Evolutionary conservation across 345 rosid species (phyloP).

Genomic region (Iberis pinnata): DNA sequence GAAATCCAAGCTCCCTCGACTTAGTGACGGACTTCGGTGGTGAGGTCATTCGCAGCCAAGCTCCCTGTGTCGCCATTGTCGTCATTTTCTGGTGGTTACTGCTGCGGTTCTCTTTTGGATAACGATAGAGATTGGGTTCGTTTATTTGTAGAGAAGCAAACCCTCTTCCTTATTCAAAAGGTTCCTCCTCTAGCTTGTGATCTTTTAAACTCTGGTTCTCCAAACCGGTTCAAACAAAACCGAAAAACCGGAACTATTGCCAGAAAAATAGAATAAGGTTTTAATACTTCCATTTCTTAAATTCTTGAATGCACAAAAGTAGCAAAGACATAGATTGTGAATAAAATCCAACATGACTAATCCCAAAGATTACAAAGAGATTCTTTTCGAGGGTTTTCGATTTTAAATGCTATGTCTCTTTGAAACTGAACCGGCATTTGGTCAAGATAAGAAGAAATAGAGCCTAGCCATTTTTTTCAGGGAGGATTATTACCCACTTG

Average conservation of each 20-base stretch:
- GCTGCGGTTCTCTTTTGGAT: background rate
- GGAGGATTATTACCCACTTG: constrained; percentile 22
- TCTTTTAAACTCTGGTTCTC: too few relatives aligned
- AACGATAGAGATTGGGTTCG: background rate
- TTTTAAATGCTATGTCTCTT: constrained; percentile 6
- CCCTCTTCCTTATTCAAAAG: background rate
- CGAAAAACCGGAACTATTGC: too few relatives aligned
- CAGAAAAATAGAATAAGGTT: too few relatives aligned
- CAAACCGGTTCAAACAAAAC: too few relatives aligned
- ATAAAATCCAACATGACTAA: constrained; percentile 6
- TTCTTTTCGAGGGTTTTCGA: background rate
- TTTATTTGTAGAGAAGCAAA: background rate
- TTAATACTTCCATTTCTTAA: too few relatives aligned
- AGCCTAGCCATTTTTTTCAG: background rate
- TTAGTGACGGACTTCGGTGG: constrained; percentile 14
- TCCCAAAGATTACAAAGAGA: constrained; percentile 19
- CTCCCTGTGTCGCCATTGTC: constrained; percentile 34
- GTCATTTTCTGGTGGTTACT: too few relatives aligned
- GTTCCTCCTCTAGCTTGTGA: too few relatives aligned
- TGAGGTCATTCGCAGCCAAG: constrained; percentile 30
- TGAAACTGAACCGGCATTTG: constrained; percentile 18
- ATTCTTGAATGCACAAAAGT: too few relatives aligned
- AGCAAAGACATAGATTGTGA: too few relatives aligned
- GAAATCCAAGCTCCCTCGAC: constrained; percentile 41
- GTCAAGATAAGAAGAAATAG: constrained; percentile 9